phyloP scores from a whole-genome alignment of 73 alveolate species.

The Paramecium primaurelia region DNA sequence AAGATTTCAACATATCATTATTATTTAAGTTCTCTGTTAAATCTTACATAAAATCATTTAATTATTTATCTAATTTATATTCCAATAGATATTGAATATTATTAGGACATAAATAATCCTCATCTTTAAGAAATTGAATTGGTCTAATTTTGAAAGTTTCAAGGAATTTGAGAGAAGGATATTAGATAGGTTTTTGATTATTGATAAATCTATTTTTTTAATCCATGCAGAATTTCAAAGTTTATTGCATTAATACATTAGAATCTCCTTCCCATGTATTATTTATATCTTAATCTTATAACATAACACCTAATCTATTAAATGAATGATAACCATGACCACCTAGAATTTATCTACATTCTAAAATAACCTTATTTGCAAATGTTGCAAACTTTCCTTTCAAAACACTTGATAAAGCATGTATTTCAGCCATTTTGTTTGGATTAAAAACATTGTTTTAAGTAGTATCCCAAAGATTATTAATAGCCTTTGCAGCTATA shows the following conservation, averaged over 20 bases:
- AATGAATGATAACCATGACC: constrained; percentile 77
- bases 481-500: constrained; percentile 36
- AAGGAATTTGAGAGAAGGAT: neutral
- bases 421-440: constrained; percentile 54
- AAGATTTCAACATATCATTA: constrained; percentile 40
- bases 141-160: neutral
- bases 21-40: neutral
- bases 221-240: constrained; percentile 66
- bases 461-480: constrained; percentile 47
- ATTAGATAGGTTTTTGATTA: neutral
- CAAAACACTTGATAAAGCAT: constrained; percentile 68
- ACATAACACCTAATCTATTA: constrained; percentile 57
- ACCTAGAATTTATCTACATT: constrained; percentile 74
- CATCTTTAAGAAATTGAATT: neutral
- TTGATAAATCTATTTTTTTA: constrained; percentile 30
- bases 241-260: constrained; percentile 73
- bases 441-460: constrained; percentile 17
- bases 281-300: constrained; percentile 67
- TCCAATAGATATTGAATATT: neutral
- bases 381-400: constrained; percentile 62
- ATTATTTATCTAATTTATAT: neutral
- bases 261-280: constrained; percentile 90
- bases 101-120: neutral
- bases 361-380: constrained; percentile 59
- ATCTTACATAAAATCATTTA: neutral